These are phyloP conservation scores for Colletotrichum orbiculare DNA, from an alignment of 2,329 filamentous ascomycete genomes.

Conservation along the genomic window DNA sequence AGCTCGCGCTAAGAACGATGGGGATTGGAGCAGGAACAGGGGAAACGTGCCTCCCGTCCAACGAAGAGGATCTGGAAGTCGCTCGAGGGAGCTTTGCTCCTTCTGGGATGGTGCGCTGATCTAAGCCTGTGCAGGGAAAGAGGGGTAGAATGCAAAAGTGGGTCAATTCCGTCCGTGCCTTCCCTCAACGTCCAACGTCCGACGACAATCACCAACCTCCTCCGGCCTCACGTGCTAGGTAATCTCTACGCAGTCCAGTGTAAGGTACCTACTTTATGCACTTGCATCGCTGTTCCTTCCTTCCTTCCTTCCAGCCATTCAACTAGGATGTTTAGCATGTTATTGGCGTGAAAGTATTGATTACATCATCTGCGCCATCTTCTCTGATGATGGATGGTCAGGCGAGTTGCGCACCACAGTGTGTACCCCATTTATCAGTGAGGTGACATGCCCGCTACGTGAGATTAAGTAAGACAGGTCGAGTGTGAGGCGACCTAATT, in stretches of 20 bases:
- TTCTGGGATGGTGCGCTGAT: constrained; percentile 5
- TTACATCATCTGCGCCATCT: constrained; percentile 17
- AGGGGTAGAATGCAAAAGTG: constrained; percentile 28
- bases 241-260: no score
- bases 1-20: constrained; percentile 9
- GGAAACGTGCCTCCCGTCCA: constrained; percentile 16
- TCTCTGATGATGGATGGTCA: no score
- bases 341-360: background rate
- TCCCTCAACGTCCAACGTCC: background rate
- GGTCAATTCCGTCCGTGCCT: constrained; percentile 17
- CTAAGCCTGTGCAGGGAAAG: constrained; percentile 20
- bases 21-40: constrained; percentile 19
- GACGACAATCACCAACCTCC: no score
- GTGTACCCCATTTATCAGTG: no score
- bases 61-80: constrained; percentile 2
- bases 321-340: background rate
- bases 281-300: no score
- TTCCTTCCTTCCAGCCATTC: background rate
- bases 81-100: background rate
- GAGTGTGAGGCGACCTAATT: no score
- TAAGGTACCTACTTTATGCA: no score
- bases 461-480: no score
- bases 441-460: no score
- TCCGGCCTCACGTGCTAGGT: no score
- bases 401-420: no score